phyloP scores from a whole-genome alignment of 768 basidiomycete genomes.

The Hortiboletus flavorubellus region DNA sequence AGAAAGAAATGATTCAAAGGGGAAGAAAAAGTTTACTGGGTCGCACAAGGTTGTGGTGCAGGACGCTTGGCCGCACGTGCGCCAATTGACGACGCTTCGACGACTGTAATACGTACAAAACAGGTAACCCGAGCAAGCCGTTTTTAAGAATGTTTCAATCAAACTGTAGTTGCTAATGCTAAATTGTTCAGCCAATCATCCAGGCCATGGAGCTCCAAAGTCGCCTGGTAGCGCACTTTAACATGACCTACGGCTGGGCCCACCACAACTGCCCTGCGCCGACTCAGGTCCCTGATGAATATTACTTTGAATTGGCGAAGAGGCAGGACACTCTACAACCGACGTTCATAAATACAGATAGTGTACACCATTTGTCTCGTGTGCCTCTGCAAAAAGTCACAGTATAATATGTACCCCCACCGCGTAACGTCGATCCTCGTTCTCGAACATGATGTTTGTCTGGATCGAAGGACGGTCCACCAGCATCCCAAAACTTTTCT shows the following conservation, averaged over 20 bases:
- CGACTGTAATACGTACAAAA: conserved; percentile 11
- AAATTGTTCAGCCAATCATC: neutral
- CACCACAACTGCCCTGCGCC: no score
- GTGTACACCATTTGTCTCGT: no score
- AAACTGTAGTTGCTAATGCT: neutral
- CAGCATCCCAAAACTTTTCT: no score
- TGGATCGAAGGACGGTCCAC: neutral
- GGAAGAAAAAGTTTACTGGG: conserved; percentile 2
- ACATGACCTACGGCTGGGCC: no score
- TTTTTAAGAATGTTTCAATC: neutral
- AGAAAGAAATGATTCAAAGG: neutral
- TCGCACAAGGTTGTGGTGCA: conserved; percentile 13
- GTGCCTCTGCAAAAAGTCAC: no score
- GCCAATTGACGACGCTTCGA: conserved; percentile 1
- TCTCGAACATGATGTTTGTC: neutral
- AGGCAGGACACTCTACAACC: neutral
- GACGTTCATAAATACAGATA: neutral
- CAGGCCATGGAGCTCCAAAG: neutral
- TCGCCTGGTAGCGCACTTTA: neutral
- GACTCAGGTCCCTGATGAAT: neutral
- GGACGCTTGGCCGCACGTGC: conserved; percentile 22
- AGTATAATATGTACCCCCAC: no score
- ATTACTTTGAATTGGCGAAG: no score
- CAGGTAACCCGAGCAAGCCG: conserved; percentile 2
- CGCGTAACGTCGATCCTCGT: neutral